These are phyloP conservation scores for Neonectria punicea DNA, from an alignment of 2,329 filamentous ascomycete species.

Conservation along the genomic window DNA sequence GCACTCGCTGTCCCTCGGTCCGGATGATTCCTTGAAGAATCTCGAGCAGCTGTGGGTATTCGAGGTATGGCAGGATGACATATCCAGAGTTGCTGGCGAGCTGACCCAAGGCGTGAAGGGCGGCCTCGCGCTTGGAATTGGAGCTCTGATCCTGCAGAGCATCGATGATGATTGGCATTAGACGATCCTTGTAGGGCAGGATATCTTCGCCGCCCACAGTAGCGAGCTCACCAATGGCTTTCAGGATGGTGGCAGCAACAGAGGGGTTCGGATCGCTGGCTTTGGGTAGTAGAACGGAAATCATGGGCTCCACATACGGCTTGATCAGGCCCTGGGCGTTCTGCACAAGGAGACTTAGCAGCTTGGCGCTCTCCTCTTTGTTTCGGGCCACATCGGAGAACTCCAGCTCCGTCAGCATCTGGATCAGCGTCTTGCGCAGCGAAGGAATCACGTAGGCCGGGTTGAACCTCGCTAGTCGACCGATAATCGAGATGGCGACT, in stretches of 20 bases:
- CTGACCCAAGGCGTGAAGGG: slow-evolving; percentile 89
- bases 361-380: slow-evolving; percentile 94
- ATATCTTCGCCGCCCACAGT: slow-evolving; percentile 95
- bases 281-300: slow-evolving; percentile 92
- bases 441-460: slow-evolving; percentile 98
- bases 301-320: slow-evolving; percentile 97
- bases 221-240: slow-evolving; percentile 92
- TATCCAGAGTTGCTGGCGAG: slow-evolving; percentile 96
- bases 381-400: slow-evolving; percentile 94
- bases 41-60: slow-evolving; percentile 93
- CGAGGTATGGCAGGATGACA: slow-evolving; percentile 94
- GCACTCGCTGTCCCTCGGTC: slow-evolving; percentile 84
- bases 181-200: slow-evolving; percentile 86
- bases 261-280: slow-evolving; percentile 85
- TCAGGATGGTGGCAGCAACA: slow-evolving; percentile 93
- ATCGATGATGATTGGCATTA: slow-evolving; percentile 96
- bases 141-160: slow-evolving; percentile 95
- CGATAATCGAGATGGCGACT: slow-evolving; percentile 95
- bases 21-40: slow-evolving; percentile 95
- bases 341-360: slow-evolving; percentile 91
- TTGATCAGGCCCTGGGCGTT: slow-evolving; percentile 94
- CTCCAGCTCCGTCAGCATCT: slow-evolving; percentile 94
- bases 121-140: slow-evolving; percentile 88
- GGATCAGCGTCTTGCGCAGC: slow-evolving; percentile 91
- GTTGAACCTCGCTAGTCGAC: slow-evolving; percentile 88